phyloP scores from a whole-genome alignment of 2,329 filamentous ascomycete species.

The Alternaria novae-zelandiae region DNA sequence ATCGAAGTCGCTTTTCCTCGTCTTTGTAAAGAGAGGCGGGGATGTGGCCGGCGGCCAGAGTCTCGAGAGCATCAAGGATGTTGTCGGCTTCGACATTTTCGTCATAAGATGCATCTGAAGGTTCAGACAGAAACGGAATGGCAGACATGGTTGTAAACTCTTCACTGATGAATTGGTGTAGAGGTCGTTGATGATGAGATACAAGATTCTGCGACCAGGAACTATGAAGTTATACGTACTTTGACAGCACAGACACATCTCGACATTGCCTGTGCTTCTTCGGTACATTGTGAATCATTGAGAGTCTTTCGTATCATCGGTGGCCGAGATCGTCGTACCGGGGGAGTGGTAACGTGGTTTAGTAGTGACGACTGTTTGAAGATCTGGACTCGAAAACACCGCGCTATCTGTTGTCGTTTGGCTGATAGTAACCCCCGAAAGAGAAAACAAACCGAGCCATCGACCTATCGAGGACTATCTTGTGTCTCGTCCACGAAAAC shows the following conservation, averaged over 20 bases:
- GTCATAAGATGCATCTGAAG: not conserved
- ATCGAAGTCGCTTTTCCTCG: conserved; percentile 6
- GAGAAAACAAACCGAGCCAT: conserved; percentile 2
- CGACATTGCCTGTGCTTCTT: not conserved
- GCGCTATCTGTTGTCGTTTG: not conserved
- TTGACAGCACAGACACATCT: not conserved
- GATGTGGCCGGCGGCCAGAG: not conserved
- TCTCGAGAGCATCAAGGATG: conserved; percentile 4
- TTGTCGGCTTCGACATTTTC: not conserved
- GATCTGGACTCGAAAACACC: not conserved
- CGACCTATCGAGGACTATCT: not conserved
- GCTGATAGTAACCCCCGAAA: not conserved
- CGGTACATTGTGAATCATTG: not conserved
- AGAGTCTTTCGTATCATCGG: not conserved
- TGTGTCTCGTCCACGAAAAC: not conserved
- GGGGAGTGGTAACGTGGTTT: conserved; percentile 3
- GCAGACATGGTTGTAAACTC: not conserved
- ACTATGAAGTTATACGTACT: not conserved
- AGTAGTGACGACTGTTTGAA: not conserved
- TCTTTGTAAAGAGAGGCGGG: not conserved
- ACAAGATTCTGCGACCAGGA: not conserved
- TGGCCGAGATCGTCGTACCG: conserved; percentile 1
- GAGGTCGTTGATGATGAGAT: not conserved
- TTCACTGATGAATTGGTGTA: not conserved
- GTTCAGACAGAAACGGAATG: not conserved